Evolutionary conservation across 2,329 filamentous ascomycete species (phyloP).

Genomic region (Helotiales sp.): DNA sequence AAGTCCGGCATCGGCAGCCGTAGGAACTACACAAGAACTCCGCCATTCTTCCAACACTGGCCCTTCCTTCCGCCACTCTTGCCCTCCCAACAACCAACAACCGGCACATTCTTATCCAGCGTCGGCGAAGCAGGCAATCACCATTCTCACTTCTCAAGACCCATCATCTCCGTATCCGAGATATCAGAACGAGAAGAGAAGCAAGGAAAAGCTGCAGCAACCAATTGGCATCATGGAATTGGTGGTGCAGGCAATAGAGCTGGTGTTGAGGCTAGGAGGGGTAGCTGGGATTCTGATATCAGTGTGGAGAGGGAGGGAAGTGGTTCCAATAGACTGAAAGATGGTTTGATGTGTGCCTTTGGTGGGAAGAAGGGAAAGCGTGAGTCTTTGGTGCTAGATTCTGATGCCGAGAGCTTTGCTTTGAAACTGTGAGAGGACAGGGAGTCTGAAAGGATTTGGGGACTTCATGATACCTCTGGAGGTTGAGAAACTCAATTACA

Average conservation of each 20-base stretch:
- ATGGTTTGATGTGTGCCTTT: neutral
- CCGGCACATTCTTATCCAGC: conserved; percentile 11
- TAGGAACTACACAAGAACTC: conserved; percentile 13
- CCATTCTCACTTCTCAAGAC: conserved; percentile 10
- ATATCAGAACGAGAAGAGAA: neutral
- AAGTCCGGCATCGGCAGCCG: conserved; percentile 21
- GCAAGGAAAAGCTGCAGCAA: neutral
- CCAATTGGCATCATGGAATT: conserved; percentile 18
- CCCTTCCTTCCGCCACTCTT: neutral
- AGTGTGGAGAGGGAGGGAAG: neutral
- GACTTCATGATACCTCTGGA: neutral
- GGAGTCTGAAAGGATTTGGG: neutral
- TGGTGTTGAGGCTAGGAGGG: neutral
- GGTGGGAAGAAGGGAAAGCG: neutral
- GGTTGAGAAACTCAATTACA: too few species aligned
- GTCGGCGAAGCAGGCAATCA: conserved; percentile 19
- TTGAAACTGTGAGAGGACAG: neutral
- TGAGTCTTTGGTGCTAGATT: neutral
- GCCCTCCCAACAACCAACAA: neutral
- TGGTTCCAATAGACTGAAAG: neutral
- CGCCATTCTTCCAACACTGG: neutral
- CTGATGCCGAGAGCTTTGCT: neutral
- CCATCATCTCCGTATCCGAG: conserved; percentile 3
- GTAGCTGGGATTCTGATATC: neutral
- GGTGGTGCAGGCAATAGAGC: conserved; percentile 28